Conservation (phyloP, 1,284 basidiomycete genomes). For the Peniophora sp. region DNA sequence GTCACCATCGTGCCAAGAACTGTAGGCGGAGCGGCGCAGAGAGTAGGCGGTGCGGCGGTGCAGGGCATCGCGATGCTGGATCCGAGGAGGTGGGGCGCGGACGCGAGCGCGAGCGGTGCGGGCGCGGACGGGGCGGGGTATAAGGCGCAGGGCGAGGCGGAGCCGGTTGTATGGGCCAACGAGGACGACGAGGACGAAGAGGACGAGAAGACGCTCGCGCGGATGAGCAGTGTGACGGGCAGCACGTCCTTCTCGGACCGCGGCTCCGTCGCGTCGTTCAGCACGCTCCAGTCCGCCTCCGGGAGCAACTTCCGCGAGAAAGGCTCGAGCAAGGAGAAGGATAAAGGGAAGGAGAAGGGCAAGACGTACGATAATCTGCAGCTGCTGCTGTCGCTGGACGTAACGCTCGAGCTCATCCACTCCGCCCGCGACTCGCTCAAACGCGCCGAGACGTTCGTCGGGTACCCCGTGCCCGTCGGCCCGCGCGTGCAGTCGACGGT, state of each 20-base stretch:
- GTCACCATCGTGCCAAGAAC: constrained; percentile 95
- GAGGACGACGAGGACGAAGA: constrained; percentile 20
- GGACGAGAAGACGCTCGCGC: constrained; percentile 11
- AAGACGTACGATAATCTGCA: constrained; percentile 60
- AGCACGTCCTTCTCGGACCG: neutral
- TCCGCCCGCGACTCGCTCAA: constrained; percentile 87
- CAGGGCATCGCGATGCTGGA: constrained; percentile 84
- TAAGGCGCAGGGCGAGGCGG: constrained; percentile 28
- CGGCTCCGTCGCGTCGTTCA: neutral
- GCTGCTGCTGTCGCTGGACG: constrained; percentile 84
- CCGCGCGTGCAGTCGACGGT: constrained; percentile 81
- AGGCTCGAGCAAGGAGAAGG: neutral
- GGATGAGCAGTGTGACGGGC: constrained; percentile 9
- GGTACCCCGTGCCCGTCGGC: constrained; percentile 80
- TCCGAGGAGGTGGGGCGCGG: constrained; percentile 68
- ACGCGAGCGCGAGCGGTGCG: constrained; percentile 18
- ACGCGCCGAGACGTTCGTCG: constrained; percentile 82
- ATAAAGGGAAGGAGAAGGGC: neutral
- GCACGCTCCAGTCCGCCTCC: constrained; percentile 4
- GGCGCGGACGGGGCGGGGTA: constrained; percentile 14
- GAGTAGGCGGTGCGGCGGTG: constrained; percentile 69
- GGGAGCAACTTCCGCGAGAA: too few relatives aligned
- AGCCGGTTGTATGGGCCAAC: constrained; percentile 47
- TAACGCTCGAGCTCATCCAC: constrained; percentile 88
- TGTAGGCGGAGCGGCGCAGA: constrained; percentile 68